Evolutionary conservation across 805 yeast species (phyloP).

Genomic region (Cyberlindnera maritima): DNA sequence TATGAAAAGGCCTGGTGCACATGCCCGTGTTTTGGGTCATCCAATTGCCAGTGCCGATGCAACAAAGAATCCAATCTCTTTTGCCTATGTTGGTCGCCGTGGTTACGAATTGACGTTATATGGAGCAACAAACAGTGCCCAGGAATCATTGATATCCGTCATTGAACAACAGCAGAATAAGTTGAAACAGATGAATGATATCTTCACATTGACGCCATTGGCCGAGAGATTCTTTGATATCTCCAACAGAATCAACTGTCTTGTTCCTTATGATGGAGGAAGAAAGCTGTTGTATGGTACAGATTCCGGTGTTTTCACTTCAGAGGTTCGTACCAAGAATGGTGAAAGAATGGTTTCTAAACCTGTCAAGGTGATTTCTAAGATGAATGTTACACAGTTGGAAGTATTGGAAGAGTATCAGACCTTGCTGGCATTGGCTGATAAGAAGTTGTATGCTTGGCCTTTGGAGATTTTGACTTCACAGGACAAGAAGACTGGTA

Average conservation of each 20-base stretch:
- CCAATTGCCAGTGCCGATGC: constrained; percentile 23
- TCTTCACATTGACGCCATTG: constrained; percentile 73
- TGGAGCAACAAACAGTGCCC: constrained; percentile 49
- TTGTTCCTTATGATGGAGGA: constrained; percentile 93
- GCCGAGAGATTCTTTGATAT: constrained; percentile 75
- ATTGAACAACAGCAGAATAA: constrained; percentile 76
- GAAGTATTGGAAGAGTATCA: constrained; percentile 92
- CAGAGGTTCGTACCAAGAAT: constrained; percentile 53
- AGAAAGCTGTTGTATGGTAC: constrained; percentile 88
- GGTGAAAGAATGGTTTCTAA: constrained; percentile 57
- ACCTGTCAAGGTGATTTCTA: constrained; percentile 74
- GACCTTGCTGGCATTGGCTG: constrained; percentile 75
- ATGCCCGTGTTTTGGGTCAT: constrained; percentile 26
- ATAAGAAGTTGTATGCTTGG: constrained; percentile 76
- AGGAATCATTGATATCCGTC: constrained; percentile 77
- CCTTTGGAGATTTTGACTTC: constrained; percentile 63
- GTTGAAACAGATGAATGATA: constrained; percentile 68
- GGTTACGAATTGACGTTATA: constrained; percentile 43
- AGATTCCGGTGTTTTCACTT: constrained; percentile 83
- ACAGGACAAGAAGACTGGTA: constrained; percentile 57
- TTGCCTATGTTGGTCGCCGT: constrained; percentile 47
- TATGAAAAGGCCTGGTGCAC: constrained; percentile 34
- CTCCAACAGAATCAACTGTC: constrained; percentile 79
- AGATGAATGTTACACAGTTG: constrained; percentile 78
- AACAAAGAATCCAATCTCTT: constrained; percentile 42